Conservation (phyloP, 805 yeast genomes). For the Ogataea sp. region DNA sequence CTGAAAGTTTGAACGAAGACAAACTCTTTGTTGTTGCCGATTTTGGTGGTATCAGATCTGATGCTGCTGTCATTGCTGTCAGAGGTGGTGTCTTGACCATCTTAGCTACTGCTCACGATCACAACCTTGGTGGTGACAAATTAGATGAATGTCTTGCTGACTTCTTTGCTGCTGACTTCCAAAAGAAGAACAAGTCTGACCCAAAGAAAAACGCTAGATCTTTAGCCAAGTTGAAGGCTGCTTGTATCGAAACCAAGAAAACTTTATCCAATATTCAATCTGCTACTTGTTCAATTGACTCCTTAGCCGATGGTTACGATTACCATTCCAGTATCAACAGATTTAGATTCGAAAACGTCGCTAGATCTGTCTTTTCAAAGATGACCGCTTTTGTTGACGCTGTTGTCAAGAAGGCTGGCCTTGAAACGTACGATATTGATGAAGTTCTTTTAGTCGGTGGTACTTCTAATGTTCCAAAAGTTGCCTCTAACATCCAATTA, state of each 20-base stretch:
- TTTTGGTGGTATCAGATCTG: conserved; percentile 93
- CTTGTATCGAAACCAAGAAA: conserved; percentile 77
- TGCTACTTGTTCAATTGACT: conserved; percentile 89
- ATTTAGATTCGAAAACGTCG: conserved; percentile 83
- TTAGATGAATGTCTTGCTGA: conserved; percentile 76
- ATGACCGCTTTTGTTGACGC: conserved; percentile 71
- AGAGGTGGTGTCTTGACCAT: conserved; percentile 93
- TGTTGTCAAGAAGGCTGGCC: conserved; percentile 71
- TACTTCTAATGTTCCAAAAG: conserved; percentile 84
- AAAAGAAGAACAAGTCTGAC: conserved; percentile 76
- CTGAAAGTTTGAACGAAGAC: conserved; percentile 47
- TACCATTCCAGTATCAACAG: conserved; percentile 91
- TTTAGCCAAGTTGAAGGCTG: conserved; percentile 78
- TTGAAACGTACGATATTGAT: conserved; percentile 80
- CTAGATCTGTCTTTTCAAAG: conserved; percentile 67
- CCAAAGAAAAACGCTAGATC: conserved; percentile 80
- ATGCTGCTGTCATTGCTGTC: conserved; percentile 87
- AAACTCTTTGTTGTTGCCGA: conserved; percentile 88
- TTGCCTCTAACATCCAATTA: conserved; percentile 63
- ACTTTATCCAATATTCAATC: conserved; percentile 85
- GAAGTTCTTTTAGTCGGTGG: conserved; percentile 94
- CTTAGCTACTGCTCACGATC: conserved; percentile 77
- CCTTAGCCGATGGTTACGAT: conserved; percentile 89
- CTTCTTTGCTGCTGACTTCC: conserved; percentile 86
- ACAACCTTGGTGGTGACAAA: conserved; percentile 78